These are phyloP conservation scores for Tolypocladium inflatum DNA, from an alignment of 2,329 filamentous ascomycete genomes.

Conservation along the genomic window DNA sequence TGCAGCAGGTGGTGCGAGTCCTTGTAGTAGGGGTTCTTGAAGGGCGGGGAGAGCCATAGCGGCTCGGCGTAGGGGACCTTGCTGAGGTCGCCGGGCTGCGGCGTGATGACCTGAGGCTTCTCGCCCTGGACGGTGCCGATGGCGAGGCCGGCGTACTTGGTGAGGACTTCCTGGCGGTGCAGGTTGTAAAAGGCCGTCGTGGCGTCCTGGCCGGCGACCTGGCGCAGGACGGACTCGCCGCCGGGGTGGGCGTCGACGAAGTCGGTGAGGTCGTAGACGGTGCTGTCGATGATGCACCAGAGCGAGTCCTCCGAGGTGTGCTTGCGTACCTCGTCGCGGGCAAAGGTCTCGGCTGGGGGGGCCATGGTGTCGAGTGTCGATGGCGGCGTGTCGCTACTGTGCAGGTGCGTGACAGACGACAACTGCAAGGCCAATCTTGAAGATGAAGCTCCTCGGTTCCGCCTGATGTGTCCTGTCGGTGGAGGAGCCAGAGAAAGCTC, in stretches of 20 bases:
- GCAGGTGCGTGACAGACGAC: not conserved
- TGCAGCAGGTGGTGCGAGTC: slow-evolving; percentile 63
- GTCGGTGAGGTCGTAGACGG: slow-evolving; percentile 78
- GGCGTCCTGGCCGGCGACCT: slow-evolving; percentile 74
- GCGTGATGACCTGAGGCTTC: slow-evolving; percentile 62
- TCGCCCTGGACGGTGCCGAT: slow-evolving; percentile 70
- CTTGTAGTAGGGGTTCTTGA: slow-evolving; percentile 72
- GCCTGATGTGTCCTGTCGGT: not conserved
- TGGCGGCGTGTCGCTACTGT: not conserved
- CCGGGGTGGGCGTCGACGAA: slow-evolving; percentile 81
- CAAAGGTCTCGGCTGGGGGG: slow-evolving; percentile 38
- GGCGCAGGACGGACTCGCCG: slow-evolving; percentile 67
- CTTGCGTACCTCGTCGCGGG: slow-evolving; percentile 59
- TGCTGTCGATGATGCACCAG: slow-evolving; percentile 80
- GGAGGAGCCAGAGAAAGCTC: not conserved
- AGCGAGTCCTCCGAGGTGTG: slow-evolving; percentile 68
- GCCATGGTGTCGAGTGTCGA: slow-evolving; percentile 17
- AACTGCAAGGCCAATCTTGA: not conserved
- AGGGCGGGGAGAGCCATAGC: slow-evolving; percentile 68
- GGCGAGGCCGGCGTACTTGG: slow-evolving; percentile 66
- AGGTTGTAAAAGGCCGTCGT: slow-evolving; percentile 85
- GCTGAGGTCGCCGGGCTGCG: slow-evolving; percentile 61
- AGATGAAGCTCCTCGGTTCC: not conserved
- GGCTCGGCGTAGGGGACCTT: slow-evolving; percentile 78
- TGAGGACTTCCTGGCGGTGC: slow-evolving; percentile 80